These are phyloP conservation scores for Claviceps sp. DNA, from an alignment of 2,329 filamentous ascomycete species.

Conservation along the genomic window DNA sequence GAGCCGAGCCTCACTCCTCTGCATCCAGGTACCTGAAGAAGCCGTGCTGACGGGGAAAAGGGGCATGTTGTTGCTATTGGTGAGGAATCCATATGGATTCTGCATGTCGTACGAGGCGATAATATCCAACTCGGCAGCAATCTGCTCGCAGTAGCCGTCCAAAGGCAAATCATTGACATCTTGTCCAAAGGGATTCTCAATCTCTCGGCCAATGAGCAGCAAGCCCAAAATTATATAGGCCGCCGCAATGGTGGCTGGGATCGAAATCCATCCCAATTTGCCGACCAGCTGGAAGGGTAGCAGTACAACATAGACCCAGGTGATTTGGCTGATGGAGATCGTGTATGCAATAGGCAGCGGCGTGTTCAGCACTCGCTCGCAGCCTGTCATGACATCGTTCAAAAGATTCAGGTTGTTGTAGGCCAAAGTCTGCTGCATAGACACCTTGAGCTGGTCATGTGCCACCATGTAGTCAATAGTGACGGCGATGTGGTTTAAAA, in stretches of 20 bases:
- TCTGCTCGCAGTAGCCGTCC: conserved; percentile 62
- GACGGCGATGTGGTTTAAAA: conserved; percentile 56
- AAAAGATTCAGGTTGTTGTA: conserved; percentile 49
- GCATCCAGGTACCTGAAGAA: conserved; percentile 24
- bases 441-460: conserved; percentile 40
- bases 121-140: conserved; percentile 61
- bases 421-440: conserved; percentile 46
- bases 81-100: conserved; percentile 19
- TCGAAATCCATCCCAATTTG: conserved; percentile 57
- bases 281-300: conserved; percentile 68
- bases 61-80: conserved; percentile 31
- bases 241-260: conserved; percentile 58
- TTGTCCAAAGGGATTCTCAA: conserved; percentile 74
- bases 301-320: conserved; percentile 69
- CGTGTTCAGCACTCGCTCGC: conserved; percentile 69
- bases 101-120: conserved; percentile 41
- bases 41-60: conserved; percentile 40
- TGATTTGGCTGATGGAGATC: conserved; percentile 76
- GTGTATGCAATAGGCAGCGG: conserved; percentile 72
- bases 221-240: conserved; percentile 77
- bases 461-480: conserved; percentile 50
- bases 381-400: conserved; percentile 59
- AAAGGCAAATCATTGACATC: conserved; percentile 74
- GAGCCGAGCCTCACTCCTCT: conserved; percentile 26
- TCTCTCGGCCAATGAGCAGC: conserved; percentile 59